Conservation (phyloP, 2,329 filamentous ascomycete genomes). For the Trichoderma cornu-damae region DNA sequence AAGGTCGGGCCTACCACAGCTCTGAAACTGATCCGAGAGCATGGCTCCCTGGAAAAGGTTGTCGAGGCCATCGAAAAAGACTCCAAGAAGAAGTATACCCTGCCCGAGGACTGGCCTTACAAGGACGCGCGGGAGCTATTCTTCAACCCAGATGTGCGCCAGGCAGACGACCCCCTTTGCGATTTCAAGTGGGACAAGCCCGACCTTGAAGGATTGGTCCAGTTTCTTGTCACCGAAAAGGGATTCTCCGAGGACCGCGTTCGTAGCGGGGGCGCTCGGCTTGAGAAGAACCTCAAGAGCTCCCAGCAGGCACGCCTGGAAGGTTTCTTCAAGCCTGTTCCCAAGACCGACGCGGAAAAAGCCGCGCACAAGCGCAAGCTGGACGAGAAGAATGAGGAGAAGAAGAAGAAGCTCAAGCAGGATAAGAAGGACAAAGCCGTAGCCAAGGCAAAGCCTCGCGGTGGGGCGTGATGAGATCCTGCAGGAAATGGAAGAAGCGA, state of each 20-base stretch:
- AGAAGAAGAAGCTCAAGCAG: conserved; percentile 92
- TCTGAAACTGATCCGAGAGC: conserved; percentile 87
- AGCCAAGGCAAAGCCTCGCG: conserved; percentile 79
- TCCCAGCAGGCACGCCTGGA: conserved; percentile 88
- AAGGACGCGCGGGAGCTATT: conserved; percentile 88
- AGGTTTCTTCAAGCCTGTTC: conserved; percentile 92
- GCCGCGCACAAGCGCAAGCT: conserved; percentile 84
- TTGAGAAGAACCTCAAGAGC: conserved; percentile 87
- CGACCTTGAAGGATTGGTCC: conserved; percentile 81
- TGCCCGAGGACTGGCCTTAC: conserved; percentile 97
- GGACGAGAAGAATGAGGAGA: conserved; percentile 84
- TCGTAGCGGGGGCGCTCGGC: conserved; percentile 65
- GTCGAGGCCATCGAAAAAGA: conserved; percentile 74
- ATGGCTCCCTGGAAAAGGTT: conserved; percentile 81
- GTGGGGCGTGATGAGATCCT: conserved; percentile 26
- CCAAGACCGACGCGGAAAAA: conserved; percentile 83
- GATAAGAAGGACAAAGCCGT: conserved; percentile 95
- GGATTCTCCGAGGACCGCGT: conserved; percentile 96
- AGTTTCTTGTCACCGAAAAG: conserved; percentile 89
- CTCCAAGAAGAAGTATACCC: conserved; percentile 69
- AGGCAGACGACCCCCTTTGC: conserved; percentile 77
- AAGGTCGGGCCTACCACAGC: conserved; percentile 91
- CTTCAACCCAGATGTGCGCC: conserved; percentile 80
- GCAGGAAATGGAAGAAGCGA: background rate
- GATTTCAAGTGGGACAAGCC: conserved; percentile 98